Evolutionary conservation across 2,329 filamentous ascomycete species (phyloP).

Genomic region (Eutypa lata): DNA sequence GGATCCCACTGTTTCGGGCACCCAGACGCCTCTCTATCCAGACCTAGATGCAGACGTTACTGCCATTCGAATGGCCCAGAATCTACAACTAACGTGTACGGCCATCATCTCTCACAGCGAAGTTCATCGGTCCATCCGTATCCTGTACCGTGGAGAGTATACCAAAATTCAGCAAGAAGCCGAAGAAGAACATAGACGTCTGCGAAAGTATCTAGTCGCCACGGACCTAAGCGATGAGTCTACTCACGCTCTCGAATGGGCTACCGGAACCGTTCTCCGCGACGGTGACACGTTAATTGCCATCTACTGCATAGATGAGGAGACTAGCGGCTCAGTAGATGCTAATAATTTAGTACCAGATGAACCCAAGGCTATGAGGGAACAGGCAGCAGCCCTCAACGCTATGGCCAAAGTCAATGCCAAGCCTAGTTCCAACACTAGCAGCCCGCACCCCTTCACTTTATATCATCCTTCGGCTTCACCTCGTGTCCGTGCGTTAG

Average conservation of each 20-base stretch:
- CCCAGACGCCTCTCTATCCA: slow-evolving; percentile 64
- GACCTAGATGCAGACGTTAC: slow-evolving; percentile 82
- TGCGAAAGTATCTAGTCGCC: slow-evolving; percentile 91
- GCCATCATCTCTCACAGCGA: slow-evolving; percentile 73
- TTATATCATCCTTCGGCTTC: slow-evolving; percentile 26
- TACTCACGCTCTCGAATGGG: slow-evolving; percentile 94
- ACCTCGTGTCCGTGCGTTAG: slow-evolving; percentile 35
- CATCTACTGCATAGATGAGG: slow-evolving; percentile 91
- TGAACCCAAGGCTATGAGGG: slow-evolving; percentile 70
- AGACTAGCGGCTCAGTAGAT: slow-evolving; percentile 55
- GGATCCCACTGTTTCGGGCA: slow-evolving; percentile 48
- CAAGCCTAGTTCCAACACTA: slow-evolving; percentile 28
- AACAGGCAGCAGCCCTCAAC: slow-evolving; percentile 70
- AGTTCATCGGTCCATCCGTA: slow-evolving; percentile 78
- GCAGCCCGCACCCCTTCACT: slow-evolving; percentile 23
- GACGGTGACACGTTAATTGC: slow-evolving; percentile 93
- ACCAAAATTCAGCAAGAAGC: slow-evolving; percentile 71
- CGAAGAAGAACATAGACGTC: slow-evolving; percentile 71
- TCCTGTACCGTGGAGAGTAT: slow-evolving; percentile 88
- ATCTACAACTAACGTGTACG: slow-evolving; percentile 76
- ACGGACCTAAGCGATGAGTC: slow-evolving; percentile 94
- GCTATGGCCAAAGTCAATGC: slow-evolving; percentile 47
- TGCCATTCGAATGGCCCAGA: slow-evolving; percentile 85
- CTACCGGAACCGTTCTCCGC: slow-evolving; percentile 88
- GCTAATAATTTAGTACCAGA: slow-evolving; percentile 61